These are phyloP conservation scores for Moesziomyces sp. DNA, from an alignment of 1,284 basidiomycete species.

Conservation along the genomic window DNA sequence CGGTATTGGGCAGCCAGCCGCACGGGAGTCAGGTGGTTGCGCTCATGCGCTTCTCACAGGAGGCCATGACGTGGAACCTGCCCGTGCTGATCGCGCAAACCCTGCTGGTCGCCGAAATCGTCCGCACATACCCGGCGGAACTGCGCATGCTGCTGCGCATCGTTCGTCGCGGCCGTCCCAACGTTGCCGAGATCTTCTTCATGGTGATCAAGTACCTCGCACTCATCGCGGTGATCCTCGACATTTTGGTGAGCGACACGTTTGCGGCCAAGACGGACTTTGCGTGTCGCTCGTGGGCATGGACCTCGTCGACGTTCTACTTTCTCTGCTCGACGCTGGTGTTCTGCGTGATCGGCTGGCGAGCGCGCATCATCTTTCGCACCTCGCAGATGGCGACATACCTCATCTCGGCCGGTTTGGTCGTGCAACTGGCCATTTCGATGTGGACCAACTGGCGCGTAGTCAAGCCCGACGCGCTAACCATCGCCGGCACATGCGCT, in stretches of 20 bases:
- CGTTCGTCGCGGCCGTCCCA: constrained; percentile 23
- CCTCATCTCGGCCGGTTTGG: constrained; percentile 19
- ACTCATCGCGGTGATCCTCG: constrained; percentile 24
- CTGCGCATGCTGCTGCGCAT: constrained; percentile 28
- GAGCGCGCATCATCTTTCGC: constrained; percentile 40
- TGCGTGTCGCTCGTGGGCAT: constrained; percentile 31
- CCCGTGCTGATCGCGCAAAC: constrained; percentile 30
- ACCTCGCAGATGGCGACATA: constrained; percentile 5
- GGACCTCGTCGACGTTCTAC: constrained; percentile 34
- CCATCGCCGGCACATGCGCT: constrained; percentile 28
- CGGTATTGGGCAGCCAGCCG: constrained; percentile 19
- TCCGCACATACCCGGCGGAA: constrained; percentile 43
- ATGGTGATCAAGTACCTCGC: constrained; percentile 44
- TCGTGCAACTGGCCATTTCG: constrained; percentile 20
- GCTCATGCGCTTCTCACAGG: constrained; percentile 28
- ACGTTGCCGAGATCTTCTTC: constrained; percentile 51
- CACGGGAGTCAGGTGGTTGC: constrained; percentile 20
- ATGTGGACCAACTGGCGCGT: constrained; percentile 42
- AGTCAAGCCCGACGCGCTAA: constrained; percentile 25
- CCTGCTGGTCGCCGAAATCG: constrained; percentile 31
- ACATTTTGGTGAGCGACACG: constrained; percentile 33
- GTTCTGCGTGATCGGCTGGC: constrained; percentile 36
- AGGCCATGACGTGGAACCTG: constrained; percentile 33
- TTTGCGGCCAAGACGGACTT: constrained; percentile 19
- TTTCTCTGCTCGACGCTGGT: constrained; percentile 39